Percentiles rank a stretch among this genome's conserved stretches.
phyloP scores from a whole-genome alignment of 2,329 filamentous ascomycete genomes.

The Alternaria triticina region DNA sequence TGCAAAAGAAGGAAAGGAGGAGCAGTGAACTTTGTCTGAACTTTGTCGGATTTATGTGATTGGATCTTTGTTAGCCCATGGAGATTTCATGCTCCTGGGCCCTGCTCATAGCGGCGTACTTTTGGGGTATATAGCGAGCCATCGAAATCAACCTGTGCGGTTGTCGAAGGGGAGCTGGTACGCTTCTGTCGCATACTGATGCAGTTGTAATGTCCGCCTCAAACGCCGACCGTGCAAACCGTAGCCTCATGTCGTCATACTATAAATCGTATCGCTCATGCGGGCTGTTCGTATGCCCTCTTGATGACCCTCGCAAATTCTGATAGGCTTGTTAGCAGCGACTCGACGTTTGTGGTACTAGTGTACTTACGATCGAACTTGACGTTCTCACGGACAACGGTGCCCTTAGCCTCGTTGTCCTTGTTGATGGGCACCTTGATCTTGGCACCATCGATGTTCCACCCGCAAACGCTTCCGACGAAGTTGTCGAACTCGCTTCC shows the following conservation, averaged over 20 bases:
- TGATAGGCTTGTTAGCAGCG: constrained; percentile 23
- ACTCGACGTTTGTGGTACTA: background rate
- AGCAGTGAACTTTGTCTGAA: background rate
- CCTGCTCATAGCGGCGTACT: constrained; percentile 14
- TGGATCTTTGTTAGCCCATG: background rate
- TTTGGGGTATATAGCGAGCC: constrained; percentile 25
- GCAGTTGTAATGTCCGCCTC: constrained; percentile 13
- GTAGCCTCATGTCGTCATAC: constrained; percentile 20
- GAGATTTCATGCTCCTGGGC: background rate
- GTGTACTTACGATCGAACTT: constrained; percentile 72
- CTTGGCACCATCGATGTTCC: constrained; percentile 72
- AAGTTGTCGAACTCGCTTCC: constrained; percentile 58
- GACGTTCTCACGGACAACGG: constrained; percentile 94
- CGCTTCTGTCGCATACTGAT: constrained; percentile 14
- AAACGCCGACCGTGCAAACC: constrained; percentile 21
- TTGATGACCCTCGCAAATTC: constrained; percentile 47
- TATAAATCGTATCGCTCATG: constrained; percentile 29
- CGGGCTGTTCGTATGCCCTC: constrained; percentile 47
- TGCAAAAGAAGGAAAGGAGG: background rate
- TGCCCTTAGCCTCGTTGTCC: constrained; percentile 89
- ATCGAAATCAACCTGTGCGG: constrained; percentile 13
- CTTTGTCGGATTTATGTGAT: constrained; percentile 4
- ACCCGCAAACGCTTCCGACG: constrained; percentile 69
- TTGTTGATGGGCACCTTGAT: constrained; percentile 89
- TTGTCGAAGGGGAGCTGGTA: constrained; percentile 8